Evolutionary conservation across 441 rosid genomes (phyloP).

Genomic region (Erysimum cheiri): DNA sequence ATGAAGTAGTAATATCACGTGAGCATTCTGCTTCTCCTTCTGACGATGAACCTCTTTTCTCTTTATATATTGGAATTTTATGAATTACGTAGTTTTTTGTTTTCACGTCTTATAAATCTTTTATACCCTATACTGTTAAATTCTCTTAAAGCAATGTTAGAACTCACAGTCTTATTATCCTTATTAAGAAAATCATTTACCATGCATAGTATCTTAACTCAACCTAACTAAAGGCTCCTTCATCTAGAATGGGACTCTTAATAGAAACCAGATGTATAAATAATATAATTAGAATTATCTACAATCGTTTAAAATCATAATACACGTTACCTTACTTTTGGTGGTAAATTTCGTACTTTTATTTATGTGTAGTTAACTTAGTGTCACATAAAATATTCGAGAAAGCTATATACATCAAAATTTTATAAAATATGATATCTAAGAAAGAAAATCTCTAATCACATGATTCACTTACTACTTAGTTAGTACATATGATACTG

Average conservation of each 20-base stretch:
- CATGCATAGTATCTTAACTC: not conserved
- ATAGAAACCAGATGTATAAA: not conserved
- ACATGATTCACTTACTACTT: constrained; percentile 5
- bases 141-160: not conserved
- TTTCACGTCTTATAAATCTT: not conserved
- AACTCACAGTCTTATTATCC: not conserved
- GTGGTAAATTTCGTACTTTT: not conserved
- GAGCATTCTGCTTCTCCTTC: constrained; percentile 41
- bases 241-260: not conserved
- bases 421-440: not conserved
- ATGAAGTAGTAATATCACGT: constrained; percentile 38
- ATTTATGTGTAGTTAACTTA: not conserved
- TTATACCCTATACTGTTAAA: not conserved
- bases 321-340: not conserved
- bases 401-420: not conserved
- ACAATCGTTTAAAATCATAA: not conserved
- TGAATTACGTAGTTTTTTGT: not conserved
- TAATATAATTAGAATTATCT: not conserved
- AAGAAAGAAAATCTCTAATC: not conserved
- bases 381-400: not conserved
- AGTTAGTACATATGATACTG: constrained; percentile 1
- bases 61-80: constrained; percentile 8
- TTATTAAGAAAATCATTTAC: not conserved
- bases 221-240: not conserved
- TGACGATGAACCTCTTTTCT: constrained; percentile 23